Evolutionary conservation across 768 basidiomycete genomes (phyloP).

Genomic region (Leccinum obscurum): DNA sequence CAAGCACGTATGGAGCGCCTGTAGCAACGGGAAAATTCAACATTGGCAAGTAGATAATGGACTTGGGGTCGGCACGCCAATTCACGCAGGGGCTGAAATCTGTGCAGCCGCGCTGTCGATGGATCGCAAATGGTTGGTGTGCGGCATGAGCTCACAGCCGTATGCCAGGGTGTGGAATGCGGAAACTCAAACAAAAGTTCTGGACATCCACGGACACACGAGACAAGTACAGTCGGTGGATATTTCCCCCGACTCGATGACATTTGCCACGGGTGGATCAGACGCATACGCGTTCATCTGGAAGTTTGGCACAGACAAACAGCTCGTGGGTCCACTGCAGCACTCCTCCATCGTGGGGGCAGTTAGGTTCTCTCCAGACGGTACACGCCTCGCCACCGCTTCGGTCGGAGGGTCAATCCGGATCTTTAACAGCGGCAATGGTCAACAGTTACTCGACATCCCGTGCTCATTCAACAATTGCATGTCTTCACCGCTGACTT

Average conservation of each 20-base stretch:
- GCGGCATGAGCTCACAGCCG: not conserved
- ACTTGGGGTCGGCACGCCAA: not conserved
- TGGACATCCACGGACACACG: not conserved
- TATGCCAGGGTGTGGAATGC: not conserved
- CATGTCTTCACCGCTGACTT: not conserved
- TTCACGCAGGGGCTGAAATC: not conserved
- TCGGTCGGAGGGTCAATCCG: not conserved
- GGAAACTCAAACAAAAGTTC: not conserved
- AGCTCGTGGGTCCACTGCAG: not conserved
- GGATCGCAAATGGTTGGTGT: not conserved
- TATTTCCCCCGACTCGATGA: not conserved
- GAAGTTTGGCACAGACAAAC: not conserved
- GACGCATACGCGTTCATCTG: not conserved
- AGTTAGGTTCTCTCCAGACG: not conserved
- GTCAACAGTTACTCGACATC: not conserved
- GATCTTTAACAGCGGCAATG: not conserved
- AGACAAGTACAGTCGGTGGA: not conserved
- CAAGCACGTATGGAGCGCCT: not conserved
- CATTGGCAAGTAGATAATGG: constrained; percentile 1
- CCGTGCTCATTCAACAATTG: not conserved
- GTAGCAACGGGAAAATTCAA: not conserved
- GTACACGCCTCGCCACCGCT: not conserved
- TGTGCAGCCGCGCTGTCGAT: not conserved
- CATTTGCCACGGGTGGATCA: not conserved
- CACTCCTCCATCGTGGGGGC: not conserved